Base-by-base conservation (phyloP, 306 rosid genomes). In the Quillaja saponaria region DNA sequence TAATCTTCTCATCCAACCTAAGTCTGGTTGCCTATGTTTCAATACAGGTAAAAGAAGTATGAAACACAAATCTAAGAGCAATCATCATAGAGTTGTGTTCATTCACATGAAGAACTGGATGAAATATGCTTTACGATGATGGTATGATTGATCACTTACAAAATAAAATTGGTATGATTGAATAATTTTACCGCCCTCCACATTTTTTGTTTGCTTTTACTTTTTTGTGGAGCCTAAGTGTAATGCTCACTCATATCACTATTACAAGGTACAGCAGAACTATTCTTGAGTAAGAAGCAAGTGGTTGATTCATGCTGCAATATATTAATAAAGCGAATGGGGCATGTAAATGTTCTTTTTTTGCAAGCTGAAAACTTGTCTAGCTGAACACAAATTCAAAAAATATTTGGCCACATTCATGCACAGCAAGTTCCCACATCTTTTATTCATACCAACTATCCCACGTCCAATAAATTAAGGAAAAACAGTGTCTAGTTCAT, bases 1-100 rank as follows among this genome's bases (percentile, higher is more conserved):
- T 74, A 94, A 44, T 79, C 91, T 87, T 82, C 71, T 94, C 83
- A 94, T 89, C 90, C 90, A 94, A 55, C 99, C 99, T 67, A 94
- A 50, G 84, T 94, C 91, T 16, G 96, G 99, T 58, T 88, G 95
- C 78, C 99, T 94, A 57, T 71, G 73, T 64, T 61, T 61, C 60
- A 19, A 80, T 25, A 1, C 31, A 25, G 31, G 31, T 25, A 40
- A 50, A 52, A 67, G 44, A 13, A 20, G 10, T 44, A 72, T 46
- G 54, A 25, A 59, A 63, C 62, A 71, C 34, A 69, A 65, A 69
- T 20, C 38, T 41, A 55, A 48, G 34, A 47, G 15, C 9, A n/a
- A 44, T 60, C 58, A 45, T 55, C 50, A 46, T 31, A 38, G 15
- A 25, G 4, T 25, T 25, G 2, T 25, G 2, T 25, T 25, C 4